A percentile compares a stretch with the other conserved stretches of the same genome.
Conservation (phyloP, 1,284 basidiomycete genomes). For the Ganoderma meredithae region DNA sequence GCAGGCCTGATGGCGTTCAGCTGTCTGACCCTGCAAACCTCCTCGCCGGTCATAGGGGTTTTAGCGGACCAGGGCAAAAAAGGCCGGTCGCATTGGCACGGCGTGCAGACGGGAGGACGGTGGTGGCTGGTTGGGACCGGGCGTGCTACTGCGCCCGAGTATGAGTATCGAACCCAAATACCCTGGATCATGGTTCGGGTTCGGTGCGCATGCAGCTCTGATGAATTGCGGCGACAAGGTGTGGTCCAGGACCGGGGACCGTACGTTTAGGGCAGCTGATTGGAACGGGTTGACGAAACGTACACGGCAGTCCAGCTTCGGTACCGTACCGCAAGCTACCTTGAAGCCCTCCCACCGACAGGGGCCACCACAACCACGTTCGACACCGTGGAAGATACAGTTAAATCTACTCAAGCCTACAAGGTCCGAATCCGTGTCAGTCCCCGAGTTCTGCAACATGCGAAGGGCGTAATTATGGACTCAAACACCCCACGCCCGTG, state of each 20-base stretch:
- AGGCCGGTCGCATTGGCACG: background rate
- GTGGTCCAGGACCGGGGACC: background rate
- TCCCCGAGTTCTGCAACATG: background rate
- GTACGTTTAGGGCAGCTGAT: background rate
- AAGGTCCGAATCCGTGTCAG: background rate
- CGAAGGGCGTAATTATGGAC: background rate
- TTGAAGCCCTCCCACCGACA: background rate
- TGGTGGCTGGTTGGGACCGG: background rate
- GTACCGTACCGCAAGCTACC: background rate
- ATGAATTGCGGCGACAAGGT: background rate
- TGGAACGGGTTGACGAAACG: background rate
- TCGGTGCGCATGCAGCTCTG: background rate
- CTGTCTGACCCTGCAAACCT: background rate
- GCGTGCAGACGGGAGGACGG: background rate
- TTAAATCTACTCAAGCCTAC: background rate
- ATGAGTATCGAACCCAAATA: background rate
- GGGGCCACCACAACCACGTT: background rate
- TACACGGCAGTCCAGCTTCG: background rate
- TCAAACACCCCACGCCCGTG: background rate
- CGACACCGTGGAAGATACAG: background rate
- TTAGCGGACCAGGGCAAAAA: background rate
- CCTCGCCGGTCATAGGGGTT: background rate
- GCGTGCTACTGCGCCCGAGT: background rate
- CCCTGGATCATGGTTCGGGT: background rate
- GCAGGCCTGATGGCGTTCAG: background rate